phyloP scores from a whole-genome alignment of 495 filamentous ascomycete genomes.

The Staphylotrichum longicolle region DNA sequence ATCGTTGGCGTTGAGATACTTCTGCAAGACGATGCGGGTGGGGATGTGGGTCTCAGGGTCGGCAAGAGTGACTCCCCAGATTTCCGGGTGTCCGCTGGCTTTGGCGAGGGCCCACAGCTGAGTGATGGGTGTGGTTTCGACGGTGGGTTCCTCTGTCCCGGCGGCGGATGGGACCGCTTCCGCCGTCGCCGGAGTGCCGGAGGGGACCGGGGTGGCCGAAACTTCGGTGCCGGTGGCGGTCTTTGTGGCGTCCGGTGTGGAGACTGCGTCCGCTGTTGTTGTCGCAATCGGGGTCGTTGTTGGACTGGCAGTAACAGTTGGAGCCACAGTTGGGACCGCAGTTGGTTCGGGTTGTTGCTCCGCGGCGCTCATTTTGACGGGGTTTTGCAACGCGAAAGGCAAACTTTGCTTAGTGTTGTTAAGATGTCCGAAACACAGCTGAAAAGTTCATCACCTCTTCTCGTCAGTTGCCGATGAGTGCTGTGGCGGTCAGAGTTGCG shows the following conservation, averaged over 20 bases:
- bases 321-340: too few species aligned
- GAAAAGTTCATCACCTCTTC: too few species aligned
- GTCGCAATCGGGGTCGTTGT: background rate
- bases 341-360: background rate
- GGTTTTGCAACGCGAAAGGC: background rate
- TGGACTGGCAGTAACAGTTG: too few species aligned
- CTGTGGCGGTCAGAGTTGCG: too few species aligned
- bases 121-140: constrained; percentile 24
- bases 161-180: background rate
- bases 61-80: constrained; percentile 71
- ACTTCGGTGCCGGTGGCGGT: background rate
- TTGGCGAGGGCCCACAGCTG: constrained; percentile 41
- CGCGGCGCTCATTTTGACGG: background rate
- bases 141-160: constrained; percentile 8
- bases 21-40: constrained; percentile 80
- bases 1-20: constrained; percentile 85
- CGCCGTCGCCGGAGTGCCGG: background rate
- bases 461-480: too few species aligned
- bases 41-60: constrained; percentile 57
- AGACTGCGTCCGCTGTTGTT: background rate
- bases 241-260: background rate
- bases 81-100: constrained; percentile 55
- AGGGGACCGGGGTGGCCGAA: too few species aligned
- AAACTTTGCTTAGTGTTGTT: background rate
- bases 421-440: too few species aligned